Evolutionary conservation across 2,329 filamentous ascomycete genomes (phyloP).

Genomic region (Penicillium brevicompactum): DNA sequence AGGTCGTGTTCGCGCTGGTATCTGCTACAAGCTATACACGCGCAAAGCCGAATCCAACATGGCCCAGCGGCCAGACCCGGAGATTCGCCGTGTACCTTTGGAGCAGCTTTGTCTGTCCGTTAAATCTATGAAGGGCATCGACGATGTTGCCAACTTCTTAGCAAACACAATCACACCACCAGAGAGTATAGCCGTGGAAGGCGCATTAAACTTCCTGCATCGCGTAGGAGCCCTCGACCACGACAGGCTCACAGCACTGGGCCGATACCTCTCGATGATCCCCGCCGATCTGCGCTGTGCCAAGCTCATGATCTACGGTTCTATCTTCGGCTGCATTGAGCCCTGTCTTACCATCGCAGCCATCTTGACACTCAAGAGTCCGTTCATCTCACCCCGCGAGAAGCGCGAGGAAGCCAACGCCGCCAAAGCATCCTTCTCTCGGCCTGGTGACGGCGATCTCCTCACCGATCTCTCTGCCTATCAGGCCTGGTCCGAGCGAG

Average conservation of each 20-base stretch:
- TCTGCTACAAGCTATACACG: conserved; percentile 95
- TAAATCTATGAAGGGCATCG: conserved; percentile 83
- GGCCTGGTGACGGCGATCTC: conserved; percentile 75
- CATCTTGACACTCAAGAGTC: conserved; percentile 84
- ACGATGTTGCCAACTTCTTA: conserved; percentile 78
- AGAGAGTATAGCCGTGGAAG: conserved; percentile 79
- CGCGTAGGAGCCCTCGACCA: conserved; percentile 89
- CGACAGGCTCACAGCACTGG: conserved; percentile 83
- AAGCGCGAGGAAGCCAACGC: conserved; percentile 80
- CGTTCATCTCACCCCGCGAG: conserved; percentile 81
- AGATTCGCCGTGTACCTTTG: conserved; percentile 88
- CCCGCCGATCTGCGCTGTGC: conserved; percentile 90
- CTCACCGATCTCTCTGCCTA: conserved; percentile 84
- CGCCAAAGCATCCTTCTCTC: conserved; percentile 72
- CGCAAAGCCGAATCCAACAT: conserved; percentile 80
- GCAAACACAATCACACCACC: conserved; percentile 87
- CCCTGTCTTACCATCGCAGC: conserved; percentile 86
- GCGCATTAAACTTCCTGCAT: conserved; percentile 74
- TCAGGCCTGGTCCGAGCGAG: conserved; percentile 75
- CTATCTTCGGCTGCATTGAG: conserved; percentile 89
- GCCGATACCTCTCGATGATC: conserved; percentile 90
- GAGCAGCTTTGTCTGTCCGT: conserved; percentile 95
- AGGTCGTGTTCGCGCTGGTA: conserved; percentile 85
- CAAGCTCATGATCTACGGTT: conserved; percentile 93
- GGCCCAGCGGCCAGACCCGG: conserved; percentile 85